Evolutionary conservation across 352 stramenopile species (phyloP).

Genomic region (Phytophthora melonis): DNA sequence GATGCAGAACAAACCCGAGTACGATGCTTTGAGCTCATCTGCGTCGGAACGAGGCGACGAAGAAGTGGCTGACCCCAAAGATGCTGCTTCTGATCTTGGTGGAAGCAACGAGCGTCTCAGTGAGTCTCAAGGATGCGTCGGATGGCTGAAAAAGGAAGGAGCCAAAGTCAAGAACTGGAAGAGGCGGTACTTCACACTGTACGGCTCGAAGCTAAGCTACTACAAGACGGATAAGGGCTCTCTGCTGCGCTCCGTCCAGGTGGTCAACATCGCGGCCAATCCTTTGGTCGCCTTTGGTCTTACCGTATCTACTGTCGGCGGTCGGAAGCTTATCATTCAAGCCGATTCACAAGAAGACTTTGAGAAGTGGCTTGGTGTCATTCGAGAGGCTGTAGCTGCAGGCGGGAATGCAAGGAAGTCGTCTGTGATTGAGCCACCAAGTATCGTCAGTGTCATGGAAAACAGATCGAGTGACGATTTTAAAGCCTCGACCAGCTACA

Average conservation of each 20-base stretch:
- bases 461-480: constrained; percentile 31
- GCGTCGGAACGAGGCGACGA: constrained; percentile 27
- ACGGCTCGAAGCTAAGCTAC: constrained; percentile 75
- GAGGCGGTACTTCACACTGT: constrained; percentile 77
- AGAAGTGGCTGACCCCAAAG: constrained; percentile 4
- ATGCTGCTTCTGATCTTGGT: constrained; percentile 4
- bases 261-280: constrained; percentile 48
- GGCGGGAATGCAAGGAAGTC: constrained; percentile 15
- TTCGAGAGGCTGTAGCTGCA: constrained; percentile 42
- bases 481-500: constrained; percentile 41
- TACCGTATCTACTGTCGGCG: constrained; percentile 49
- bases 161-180: constrained; percentile 78
- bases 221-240: constrained; percentile 77
- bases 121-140: constrained; percentile 51
- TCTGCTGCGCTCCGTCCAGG: constrained; percentile 55
- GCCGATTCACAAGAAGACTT: constrained; percentile 75
- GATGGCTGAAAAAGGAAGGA: constrained; percentile 80
- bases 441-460: constrained; percentile 17
- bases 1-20: constrained; percentile 54
- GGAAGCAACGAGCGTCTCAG: constrained; percentile 36
- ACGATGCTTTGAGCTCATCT: constrained; percentile 32
- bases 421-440: constrained; percentile 12
- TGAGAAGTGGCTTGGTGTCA: constrained; percentile 61
- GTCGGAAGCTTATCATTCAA: constrained; percentile 65
- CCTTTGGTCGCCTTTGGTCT: constrained; percentile 53